These are phyloP conservation scores for Colletotrichum navitas DNA, from an alignment of 2,329 filamentous ascomycete species.

Conservation along the genomic window DNA sequence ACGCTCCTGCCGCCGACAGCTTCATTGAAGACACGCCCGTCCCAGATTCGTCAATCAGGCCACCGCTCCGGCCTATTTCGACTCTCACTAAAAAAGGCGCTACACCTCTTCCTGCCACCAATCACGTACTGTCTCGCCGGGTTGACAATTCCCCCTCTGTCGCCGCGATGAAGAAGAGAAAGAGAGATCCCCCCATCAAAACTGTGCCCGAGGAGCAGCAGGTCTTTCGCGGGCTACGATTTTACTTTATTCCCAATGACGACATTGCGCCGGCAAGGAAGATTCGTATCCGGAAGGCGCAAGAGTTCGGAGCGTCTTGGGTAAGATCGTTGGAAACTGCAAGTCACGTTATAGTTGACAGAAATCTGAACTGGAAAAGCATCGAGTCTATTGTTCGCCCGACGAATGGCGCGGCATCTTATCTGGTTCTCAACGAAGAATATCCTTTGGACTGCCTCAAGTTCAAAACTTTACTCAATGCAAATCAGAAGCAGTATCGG, in stretches of 20 bases:
- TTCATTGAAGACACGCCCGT: slow-evolving; percentile 51
- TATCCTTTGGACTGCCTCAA: slow-evolving; percentile 78
- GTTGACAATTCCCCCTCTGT: slow-evolving; percentile 35
- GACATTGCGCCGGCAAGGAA: slow-evolving; percentile 76
- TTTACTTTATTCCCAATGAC: slow-evolving; percentile 87
- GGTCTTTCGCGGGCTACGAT: slow-evolving; percentile 71
- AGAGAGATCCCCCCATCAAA: slow-evolving; percentile 56
- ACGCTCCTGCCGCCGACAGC: slow-evolving; percentile 38
- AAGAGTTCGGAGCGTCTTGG: slow-evolving; percentile 82
- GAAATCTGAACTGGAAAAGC: slow-evolving; percentile 72
- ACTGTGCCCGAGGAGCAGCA: slow-evolving; percentile 64
- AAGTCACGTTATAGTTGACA: slow-evolving; percentile 86
- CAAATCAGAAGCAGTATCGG: slow-evolving; percentile 69
- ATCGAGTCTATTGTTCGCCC: slow-evolving; percentile 68
- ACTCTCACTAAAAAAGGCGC: slow-evolving; percentile 46
- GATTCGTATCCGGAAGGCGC: slow-evolving; percentile 79
- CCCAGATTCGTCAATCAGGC: slow-evolving; percentile 44
- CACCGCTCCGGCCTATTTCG: slow-evolving; percentile 29
- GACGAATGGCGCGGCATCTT: slow-evolving; percentile 46
- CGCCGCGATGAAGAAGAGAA: slow-evolving; percentile 59
- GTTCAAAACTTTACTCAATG: slow-evolving; percentile 69
- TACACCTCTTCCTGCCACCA: slow-evolving; percentile 47
- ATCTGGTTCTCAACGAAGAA: slow-evolving; percentile 73
- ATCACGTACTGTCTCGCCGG: slow-evolving; percentile 30
- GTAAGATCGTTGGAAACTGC: slow-evolving; percentile 69